Evolutionary conservation across 495 filamentous ascomycete genomes (phyloP).

Genomic region (Rhypophila decipiens): DNA sequence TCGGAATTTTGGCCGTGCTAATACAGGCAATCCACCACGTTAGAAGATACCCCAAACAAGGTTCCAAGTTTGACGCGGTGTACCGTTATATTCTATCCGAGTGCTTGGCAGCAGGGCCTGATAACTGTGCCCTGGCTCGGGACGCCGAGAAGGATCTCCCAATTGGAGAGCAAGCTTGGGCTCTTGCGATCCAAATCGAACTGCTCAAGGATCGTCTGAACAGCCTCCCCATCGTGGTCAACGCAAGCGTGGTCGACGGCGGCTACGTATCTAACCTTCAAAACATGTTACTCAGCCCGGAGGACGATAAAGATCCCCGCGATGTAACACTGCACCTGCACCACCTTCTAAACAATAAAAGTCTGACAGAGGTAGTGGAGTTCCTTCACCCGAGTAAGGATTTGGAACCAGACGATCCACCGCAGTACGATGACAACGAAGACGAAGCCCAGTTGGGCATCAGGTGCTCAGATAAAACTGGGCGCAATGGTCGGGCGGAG

Average conservation of each 20-base stretch:
- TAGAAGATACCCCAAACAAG: neutral
- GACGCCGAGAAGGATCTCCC: neutral
- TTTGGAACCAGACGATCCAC: too few relatives aligned
- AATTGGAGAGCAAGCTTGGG: too few relatives aligned
- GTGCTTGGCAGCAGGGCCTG: constrained; percentile 1
- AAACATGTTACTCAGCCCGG: neutral
- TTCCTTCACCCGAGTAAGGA: neutral
- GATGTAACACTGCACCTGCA: neutral
- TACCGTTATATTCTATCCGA: constrained; percentile 1
- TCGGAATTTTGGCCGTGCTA: neutral
- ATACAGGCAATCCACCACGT: neutral
- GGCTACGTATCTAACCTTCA: neutral
- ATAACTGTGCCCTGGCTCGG: neutral
- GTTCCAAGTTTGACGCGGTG: neutral
- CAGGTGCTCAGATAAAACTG: constrained; percentile 1
- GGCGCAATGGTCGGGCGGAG: neutral
- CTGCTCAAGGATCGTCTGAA: neutral
- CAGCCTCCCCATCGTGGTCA: neutral
- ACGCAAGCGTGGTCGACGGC: neutral
- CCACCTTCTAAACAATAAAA: neutral
- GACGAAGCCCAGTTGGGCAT: constrained; percentile 2
- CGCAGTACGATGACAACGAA: too few relatives aligned
- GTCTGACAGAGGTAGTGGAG: neutral
- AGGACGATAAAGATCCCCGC: neutral
- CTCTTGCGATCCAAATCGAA: neutral